Conservation (phyloP, 768 basidiomycete genomes). For the Suillus spraguei region DNA sequence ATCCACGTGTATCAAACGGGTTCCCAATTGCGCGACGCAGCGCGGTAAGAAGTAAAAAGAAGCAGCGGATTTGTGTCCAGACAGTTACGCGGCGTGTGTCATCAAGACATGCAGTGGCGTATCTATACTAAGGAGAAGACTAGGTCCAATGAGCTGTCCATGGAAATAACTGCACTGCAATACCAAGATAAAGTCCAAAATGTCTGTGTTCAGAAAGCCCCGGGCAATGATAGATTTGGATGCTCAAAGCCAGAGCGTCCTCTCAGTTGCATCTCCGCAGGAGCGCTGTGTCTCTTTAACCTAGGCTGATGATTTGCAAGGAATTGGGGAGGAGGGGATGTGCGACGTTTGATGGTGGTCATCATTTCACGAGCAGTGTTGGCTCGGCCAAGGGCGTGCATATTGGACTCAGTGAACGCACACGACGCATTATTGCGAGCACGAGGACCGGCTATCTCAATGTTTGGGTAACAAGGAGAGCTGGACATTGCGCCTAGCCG, state of each 20-base stretch:
- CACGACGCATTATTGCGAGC: conserved; percentile 43
- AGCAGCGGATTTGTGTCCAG: background rate
- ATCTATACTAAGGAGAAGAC: conserved; percentile 3
- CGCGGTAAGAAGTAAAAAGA: conserved; percentile 1
- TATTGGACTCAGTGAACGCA: conserved; percentile 55
- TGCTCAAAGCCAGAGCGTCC: conserved; percentile 60
- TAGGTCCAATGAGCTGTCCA: background rate
- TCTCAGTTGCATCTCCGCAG: conserved; percentile 56
- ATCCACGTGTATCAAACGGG: background rate
- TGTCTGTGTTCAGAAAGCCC: conserved; percentile 49
- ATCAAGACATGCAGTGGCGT: conserved; percentile 9
- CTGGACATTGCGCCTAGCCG: conserved; percentile 28
- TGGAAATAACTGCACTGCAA: background rate
- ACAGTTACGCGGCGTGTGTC: background rate
- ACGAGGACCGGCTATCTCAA: conserved; percentile 54
- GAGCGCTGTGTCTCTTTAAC: conserved; percentile 62
- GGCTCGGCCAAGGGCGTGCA: conserved; percentile 55
- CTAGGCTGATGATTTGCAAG: conserved; percentile 33
- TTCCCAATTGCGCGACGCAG: background rate
- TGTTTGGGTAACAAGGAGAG: conserved; percentile 39
- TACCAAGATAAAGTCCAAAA: conserved; percentile 2
- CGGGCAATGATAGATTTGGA: conserved; percentile 58
- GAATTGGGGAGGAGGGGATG: conserved; percentile 31
- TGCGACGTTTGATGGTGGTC: conserved; percentile 60
- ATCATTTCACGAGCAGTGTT: conserved; percentile 67